These are phyloP conservation scores for Saposhnikovia divaricata DNA, from an alignment of 129 eudicot genomes.

Conservation along the genomic window DNA sequence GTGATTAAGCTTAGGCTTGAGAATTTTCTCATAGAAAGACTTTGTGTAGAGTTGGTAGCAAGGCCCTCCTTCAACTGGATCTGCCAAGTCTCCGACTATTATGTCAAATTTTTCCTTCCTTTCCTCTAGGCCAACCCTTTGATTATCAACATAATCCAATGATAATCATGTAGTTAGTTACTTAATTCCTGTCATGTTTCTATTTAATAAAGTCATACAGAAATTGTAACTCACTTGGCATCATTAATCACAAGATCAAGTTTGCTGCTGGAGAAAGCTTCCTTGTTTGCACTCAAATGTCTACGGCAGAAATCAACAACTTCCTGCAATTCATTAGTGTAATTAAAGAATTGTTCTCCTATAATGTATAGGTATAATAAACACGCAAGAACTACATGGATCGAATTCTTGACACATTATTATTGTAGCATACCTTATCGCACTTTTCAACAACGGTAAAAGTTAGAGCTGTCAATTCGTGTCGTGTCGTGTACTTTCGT, in stretches of 20 bases:
- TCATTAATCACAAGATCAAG: conserved; percentile 56
- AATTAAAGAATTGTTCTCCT: neutral
- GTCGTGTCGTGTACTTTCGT: too few species aligned
- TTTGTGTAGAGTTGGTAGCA: conserved; percentile 91
- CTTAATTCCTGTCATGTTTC: neutral
- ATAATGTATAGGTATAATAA: too few species aligned
- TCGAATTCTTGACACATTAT: neutral
- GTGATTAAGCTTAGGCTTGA: conserved; percentile 70
- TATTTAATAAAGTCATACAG: neutral
- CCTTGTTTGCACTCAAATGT: conserved; percentile 41
- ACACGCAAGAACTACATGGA: neutral
- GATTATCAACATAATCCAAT: neutral
- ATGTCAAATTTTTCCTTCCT: conserved; percentile 76
- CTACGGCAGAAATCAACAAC: conserved; percentile 59
- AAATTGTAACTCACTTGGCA: conserved; percentile 32
- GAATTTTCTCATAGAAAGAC: conserved; percentile 68
- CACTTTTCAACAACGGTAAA: too few species aligned
- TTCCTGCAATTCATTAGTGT: conserved; percentile 29
- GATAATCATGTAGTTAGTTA: conserved; percentile 1
- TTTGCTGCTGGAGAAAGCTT: conserved; percentile 40
- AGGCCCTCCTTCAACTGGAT: conserved; percentile 98
- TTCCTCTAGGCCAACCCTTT: conserved; percentile 66
- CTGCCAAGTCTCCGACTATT: conserved; percentile 92
- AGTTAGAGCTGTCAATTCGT: too few species aligned
- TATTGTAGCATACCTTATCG: neutral